Evolutionary conservation across 805 yeast genomes (phyloP).

Genomic region (Zygosaccharomyces lentus): DNA sequence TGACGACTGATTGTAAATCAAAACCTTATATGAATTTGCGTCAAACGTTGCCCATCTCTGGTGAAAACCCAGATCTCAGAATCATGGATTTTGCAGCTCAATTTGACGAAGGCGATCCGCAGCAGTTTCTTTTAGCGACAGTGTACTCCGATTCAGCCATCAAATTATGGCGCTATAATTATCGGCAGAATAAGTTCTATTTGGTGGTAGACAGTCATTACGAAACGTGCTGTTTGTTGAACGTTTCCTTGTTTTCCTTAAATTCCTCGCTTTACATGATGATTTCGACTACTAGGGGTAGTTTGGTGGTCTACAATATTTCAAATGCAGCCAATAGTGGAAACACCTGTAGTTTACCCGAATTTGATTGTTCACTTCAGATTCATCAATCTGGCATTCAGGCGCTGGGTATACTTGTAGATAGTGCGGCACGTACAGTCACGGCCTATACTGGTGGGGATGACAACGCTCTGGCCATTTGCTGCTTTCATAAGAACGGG

Average conservation of each 20-base stretch:
- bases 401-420: slow-evolving; percentile 41
- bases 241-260: slow-evolving; percentile 45
- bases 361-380: slow-evolving; percentile 37
- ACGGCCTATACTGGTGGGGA: slow-evolving; percentile 81
- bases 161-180: slow-evolving; percentile 55
- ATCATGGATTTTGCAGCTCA: slow-evolving; percentile 76
- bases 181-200: slow-evolving; percentile 37
- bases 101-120: slow-evolving; percentile 32
- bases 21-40: slow-evolving; percentile 46
- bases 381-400: slow-evolving; percentile 87
- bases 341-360: slow-evolving; percentile 9
- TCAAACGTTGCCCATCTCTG: slow-evolving; percentile 52
- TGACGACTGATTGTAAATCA: slow-evolving; percentile 36
- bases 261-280: slow-evolving; percentile 38
- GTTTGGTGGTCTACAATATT: slow-evolving; percentile 57
- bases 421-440: slow-evolving; percentile 12
- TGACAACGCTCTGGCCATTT: slow-evolving; percentile 66
- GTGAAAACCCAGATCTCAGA: slow-evolving; percentile 72
- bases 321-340: slow-evolving; percentile 17
- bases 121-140: slow-evolving; percentile 42
- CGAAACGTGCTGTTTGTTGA: slow-evolving; percentile 72
- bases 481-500: slow-evolving; percentile 34
- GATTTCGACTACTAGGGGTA: slow-evolving; percentile 82
- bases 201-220: slow-evolving; percentile 49
- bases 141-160: slow-evolving; percentile 85